Base-by-base conservation (phyloP, 345 rosid genomes). In the Sonneratia alba region DNA sequence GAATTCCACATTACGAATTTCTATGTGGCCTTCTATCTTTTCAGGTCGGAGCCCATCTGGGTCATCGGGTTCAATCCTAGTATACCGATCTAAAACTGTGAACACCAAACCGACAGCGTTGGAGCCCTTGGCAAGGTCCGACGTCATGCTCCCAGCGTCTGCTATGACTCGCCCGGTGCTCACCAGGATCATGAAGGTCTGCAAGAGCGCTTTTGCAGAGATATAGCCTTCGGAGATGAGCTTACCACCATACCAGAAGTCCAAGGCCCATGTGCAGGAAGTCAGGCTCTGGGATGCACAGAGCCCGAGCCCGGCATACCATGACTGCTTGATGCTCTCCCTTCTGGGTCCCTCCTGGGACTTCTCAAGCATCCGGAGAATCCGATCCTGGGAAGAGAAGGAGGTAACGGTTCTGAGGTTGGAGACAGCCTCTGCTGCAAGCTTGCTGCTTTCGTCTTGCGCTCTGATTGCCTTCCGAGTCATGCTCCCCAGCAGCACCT, bases 211-310 rank as follows among this genome's bases (percentile, higher is more conserved):
- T 70, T 86, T 88, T 0, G 86, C 70, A 0, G 79, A 73, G 61
- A 91, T 82, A 74, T 78, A 77, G 12, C 89, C 97, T 32, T 71
- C 73, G 9, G 83, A 24, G 1, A 91, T 73, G 64, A 87, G 85
- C 74, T 75, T 85, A 36, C 93, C 93, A 15, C 95, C 93, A 1
- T 86, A 89, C 96, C 96, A 91, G 22, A 85, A 88, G 70, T 82
- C 85, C 3, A 88, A 68, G 12, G 97, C 93, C 90, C 85, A 81
- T 13, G 81, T 75, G 45, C 78, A 81, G 9, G 74, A 77, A 70
- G 79, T 77, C 19, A 84, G 76, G 74, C 82, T 67, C 47, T 81
- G 87, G 19, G 87, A 79, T 5, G 77, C 71, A 21, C 83, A 80
- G 2, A 81, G 81, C 22, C 85, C 87, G 32, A 79, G 21, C 0